phyloP scores from a whole-genome alignment of 139 green algal genomes.

The Coelastrella sp. region DNA sequence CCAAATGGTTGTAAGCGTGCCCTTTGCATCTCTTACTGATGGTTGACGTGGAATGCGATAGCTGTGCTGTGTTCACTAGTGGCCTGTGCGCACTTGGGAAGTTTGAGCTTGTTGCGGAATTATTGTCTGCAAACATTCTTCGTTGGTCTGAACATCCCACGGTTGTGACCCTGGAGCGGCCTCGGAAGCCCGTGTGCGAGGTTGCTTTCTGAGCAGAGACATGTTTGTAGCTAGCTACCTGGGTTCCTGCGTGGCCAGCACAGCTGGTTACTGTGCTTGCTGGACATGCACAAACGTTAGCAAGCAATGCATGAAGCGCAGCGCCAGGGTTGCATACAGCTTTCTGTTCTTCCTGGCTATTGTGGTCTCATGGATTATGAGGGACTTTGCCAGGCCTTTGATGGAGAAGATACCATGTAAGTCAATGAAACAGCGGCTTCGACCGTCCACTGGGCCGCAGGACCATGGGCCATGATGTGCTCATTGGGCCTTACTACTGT shows the following conservation, averaged over 20 bases:
- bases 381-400: conserved; percentile 95
- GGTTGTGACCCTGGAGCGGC: too few relatives aligned
- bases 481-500: background rate
- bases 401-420: conserved; percentile 95
- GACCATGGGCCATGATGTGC: too few relatives aligned
- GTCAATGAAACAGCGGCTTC: background rate
- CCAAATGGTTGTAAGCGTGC: too few relatives aligned
- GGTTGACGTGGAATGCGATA: too few relatives aligned
- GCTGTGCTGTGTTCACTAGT: too few relatives aligned
- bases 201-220: background rate
- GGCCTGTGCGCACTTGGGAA: too few relatives aligned
- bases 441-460: too few relatives aligned
- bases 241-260: conserved; percentile 59
- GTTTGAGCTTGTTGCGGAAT: too few relatives aligned
- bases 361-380: conserved; percentile 88
- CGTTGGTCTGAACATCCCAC: too few relatives aligned
- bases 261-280: conserved; percentile 72
- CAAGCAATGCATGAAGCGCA: conserved; percentile 70
- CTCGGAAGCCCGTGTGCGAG: background rate
- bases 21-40: too few relatives aligned
- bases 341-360: conserved; percentile 93
- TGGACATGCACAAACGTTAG: conserved; percentile 64
- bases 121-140: too few relatives aligned
- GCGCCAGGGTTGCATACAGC: conserved; percentile 82
- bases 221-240: conserved; percentile 61